Conservation (phyloP, 2,329 filamentous ascomycete species). For the Pestalotiopsis sp. region DNA sequence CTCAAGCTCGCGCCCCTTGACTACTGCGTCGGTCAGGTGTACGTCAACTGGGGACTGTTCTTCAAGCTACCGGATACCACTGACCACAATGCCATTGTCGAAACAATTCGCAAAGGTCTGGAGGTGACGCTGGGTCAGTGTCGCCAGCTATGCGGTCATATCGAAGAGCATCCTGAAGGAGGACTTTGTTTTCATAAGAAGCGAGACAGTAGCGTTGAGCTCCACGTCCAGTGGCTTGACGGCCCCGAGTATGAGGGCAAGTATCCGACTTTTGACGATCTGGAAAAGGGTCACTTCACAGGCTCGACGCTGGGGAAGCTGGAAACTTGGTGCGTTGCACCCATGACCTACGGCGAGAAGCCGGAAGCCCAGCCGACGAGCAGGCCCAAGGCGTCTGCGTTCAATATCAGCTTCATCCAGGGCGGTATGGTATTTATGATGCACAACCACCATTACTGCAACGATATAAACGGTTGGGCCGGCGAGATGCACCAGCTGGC, state of each 20-base stretch:
- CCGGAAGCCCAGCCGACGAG: slow-evolving; percentile 37
- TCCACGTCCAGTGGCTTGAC: slow-evolving; percentile 41
- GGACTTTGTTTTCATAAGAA: slow-evolving; percentile 39
- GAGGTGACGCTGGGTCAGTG: slow-evolving; percentile 37
- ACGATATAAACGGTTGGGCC: slow-evolving; percentile 45
- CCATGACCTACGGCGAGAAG: slow-evolving; percentile 42
- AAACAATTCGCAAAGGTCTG: slow-evolving; percentile 27
- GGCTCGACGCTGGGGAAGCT: slow-evolving; percentile 35
- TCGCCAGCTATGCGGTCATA: slow-evolving; percentile 39
- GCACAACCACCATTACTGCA: slow-evolving; percentile 44
- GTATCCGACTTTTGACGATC: slow-evolving; percentile 37
- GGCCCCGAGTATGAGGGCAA: slow-evolving; percentile 24
- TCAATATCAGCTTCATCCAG: slow-evolving; percentile 43
- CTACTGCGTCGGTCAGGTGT: background rate
- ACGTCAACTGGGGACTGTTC: slow-evolving; percentile 17
- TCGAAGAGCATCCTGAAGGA: slow-evolving; percentile 38
- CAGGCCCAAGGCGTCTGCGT: slow-evolving; percentile 37
- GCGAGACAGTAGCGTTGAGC: slow-evolving; percentile 33
- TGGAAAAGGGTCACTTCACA: slow-evolving; percentile 38
- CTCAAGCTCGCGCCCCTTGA: slow-evolving; percentile 6
- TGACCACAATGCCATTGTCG: slow-evolving; percentile 9
- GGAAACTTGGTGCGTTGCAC: slow-evolving; percentile 26
- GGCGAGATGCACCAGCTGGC: slow-evolving; percentile 11
- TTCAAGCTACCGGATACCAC: slow-evolving; percentile 9
- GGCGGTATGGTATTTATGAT: slow-evolving; percentile 44